Evolutionary conservation across 257 asterid genomes (phyloP), one percentile per base, ranked within the genome.

Genomic region (Lithospermum erythrorhizon): DNA sequence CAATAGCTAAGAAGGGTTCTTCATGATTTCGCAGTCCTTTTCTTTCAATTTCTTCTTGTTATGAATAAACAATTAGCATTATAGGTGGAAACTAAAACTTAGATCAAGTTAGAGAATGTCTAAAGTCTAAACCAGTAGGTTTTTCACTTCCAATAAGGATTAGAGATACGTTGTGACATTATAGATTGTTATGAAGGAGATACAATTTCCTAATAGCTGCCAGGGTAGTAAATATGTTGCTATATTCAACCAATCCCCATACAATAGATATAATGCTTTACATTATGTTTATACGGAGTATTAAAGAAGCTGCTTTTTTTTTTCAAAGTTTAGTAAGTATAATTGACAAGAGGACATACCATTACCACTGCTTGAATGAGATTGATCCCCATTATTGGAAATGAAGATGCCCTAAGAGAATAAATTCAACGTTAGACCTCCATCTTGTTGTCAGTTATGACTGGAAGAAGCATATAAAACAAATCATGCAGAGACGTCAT

Each of bases 311-410:
- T 6, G 18, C n/a, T 6, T 9, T 2, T 51, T 16, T 17, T 2
- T 51, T 14, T 49, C 9, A 51, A 51, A 52, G 21, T 52, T 19
- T 8, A 52, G 0, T 18, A 21, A 52, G 21, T 9, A n/a, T 8
- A 52, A 16, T 52, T 9, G 21, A 55, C 30, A 19, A 64, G 66
- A 58, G 62, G 47, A 47, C 87, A 52, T 75, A 91, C 96, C 96
- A 65, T 80, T 91, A 67, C 85, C 87, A 59, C 74, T 74, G 45
- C 70, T 74, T 2, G 81, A 67, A 25, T 80, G 85, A 45, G 96
- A 70, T 69, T 83, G 96, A 71, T 90, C 97, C 65, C 94, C 86
- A 21, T 73, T 70, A 78, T 74, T 84, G 66, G 95, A 81, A 72
- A 83, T 75, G 75, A 73, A 84, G 30, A 82, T 58, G 16, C 95